A percentile compares a stretch with the other conserved stretches of the same genome.
Conservation (phyloP, 179 eudicot species). For the Beta corolliflora region DNA sequence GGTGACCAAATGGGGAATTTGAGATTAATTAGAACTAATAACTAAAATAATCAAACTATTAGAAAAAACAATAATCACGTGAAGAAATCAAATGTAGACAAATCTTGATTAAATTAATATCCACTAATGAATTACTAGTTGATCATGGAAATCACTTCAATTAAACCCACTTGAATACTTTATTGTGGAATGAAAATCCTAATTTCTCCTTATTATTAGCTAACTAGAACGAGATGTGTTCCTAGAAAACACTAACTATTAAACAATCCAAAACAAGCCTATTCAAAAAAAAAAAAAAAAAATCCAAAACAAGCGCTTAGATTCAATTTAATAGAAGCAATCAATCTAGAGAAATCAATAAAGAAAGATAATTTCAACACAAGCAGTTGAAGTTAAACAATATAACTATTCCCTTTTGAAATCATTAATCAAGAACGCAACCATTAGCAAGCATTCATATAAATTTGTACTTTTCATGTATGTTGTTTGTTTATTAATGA, state of each 20-base stretch:
- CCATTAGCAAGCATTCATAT: too few species aligned
- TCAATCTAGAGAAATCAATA: background rate
- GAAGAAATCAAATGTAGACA: background rate
- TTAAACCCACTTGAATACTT: background rate
- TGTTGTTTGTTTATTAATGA: too few species aligned
- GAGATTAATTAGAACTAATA: too few species aligned
- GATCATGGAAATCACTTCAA: background rate
- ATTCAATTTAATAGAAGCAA: background rate
- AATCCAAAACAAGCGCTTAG: background rate
- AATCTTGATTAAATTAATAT: conserved; percentile 4
- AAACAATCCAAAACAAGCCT: background rate
- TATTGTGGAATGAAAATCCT: background rate
- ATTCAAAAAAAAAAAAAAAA: too few species aligned
- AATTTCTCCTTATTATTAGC: background rate
- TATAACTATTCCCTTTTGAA: background rate
- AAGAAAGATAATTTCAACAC: background rate
- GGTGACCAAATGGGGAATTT: too few species aligned
- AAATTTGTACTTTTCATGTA: too few species aligned
- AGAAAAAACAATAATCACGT: background rate
- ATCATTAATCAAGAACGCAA: background rate
- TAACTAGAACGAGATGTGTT: conserved; percentile 3
- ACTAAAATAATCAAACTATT: too few species aligned
- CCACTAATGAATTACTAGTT: background rate
- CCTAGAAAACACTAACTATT: background rate
- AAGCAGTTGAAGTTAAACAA: background rate